Evolutionary conservation across 2,329 filamentous ascomycete genomes (phyloP), one percentile per base, ranked within the genome.

Genomic region (Cryphonectria parasitica): DNA sequence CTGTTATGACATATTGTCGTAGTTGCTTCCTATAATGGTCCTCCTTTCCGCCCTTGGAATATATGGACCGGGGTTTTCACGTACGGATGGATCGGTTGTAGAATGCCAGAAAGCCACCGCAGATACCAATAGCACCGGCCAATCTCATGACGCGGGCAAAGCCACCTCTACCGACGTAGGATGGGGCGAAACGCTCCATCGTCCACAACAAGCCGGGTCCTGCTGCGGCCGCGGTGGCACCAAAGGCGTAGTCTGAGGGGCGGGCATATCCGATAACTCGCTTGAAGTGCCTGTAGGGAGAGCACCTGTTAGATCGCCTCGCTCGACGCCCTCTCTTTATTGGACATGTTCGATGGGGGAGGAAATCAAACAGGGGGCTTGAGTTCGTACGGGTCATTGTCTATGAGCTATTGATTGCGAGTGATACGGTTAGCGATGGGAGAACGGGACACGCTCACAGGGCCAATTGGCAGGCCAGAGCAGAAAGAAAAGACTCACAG

Each of bases 251-350:
- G 83, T 99, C 96, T 65, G 91, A 92, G 64, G 90, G 85, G 74
- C 96, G 90, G 74, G 95, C 92, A 87, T 99, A 99, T 79, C 89
- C 83, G 74, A 98, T 81, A 25, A 98, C 96, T 80, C 96, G 91
- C 82, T 90, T 93, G 82, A 98, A 92, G 83, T 99, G 96, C 78
- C 94, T 97, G 77, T 69, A 72, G 31, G 4, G 39, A 62, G 39
- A 36, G 41, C 58, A 61, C 56, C 62, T 68, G 74, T 76, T 75
- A 76, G 77, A 76, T 85, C 72, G 77, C 77, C 54, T 45, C 41
- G 63, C 66, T 45, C 25, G n/a, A 17, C 62, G 8, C 22, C 11
- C 62, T 60, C 54, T 15, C 10, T 54, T 56, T 34, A 11, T 41
- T 41, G 31, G 63, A 34, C 17, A 67, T 13, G 31, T 19, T 62